phyloP scores from a whole-genome alignment of 2,329 filamentous ascomycete species.

The Diplocarpon mali region DNA sequence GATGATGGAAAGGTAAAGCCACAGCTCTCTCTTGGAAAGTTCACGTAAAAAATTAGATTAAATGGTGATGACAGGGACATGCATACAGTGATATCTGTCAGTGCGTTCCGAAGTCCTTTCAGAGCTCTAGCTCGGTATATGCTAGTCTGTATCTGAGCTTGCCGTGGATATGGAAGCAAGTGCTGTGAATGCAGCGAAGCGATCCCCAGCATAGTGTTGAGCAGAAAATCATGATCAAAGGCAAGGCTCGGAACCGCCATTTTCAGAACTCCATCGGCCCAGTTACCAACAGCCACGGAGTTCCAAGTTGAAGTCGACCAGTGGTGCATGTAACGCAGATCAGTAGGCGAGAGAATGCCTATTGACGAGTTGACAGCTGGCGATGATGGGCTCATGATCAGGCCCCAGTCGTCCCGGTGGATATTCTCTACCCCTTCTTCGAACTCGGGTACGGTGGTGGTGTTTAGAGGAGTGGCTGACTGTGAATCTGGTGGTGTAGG shows the following conservation, averaged over 20 bases:
- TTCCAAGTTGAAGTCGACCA: conserved; percentile 20
- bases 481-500: conserved; percentile 1
- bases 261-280: conserved; percentile 11
- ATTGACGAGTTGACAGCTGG: conserved; percentile 11
- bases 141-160: conserved; percentile 13
- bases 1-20: too few relatives aligned
- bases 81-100: conserved; percentile 7
- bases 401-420: conserved; percentile 2
- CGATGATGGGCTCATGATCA: conserved; percentile 7
- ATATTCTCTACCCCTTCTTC: conserved; percentile 1
- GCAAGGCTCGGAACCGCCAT: conserved; percentile 21
- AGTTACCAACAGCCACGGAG: conserved; percentile 11
- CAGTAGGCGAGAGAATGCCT: conserved; percentile 14
- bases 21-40: too few relatives aligned
- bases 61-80: too few relatives aligned
- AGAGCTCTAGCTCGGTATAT: conserved; percentile 20
- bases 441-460: not conserved
- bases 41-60: too few relatives aligned
- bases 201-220: conserved; percentile 22
- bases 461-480: not conserved
- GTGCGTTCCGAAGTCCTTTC: conserved; percentile 16
- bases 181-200: conserved; percentile 22
- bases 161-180: conserved; percentile 9
- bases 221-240: conserved; percentile 22
- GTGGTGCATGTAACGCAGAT: conserved; percentile 23